phyloP scores from a whole-genome alignment of 768 basidiomycete species.

The Clavulina sp. region DNA sequence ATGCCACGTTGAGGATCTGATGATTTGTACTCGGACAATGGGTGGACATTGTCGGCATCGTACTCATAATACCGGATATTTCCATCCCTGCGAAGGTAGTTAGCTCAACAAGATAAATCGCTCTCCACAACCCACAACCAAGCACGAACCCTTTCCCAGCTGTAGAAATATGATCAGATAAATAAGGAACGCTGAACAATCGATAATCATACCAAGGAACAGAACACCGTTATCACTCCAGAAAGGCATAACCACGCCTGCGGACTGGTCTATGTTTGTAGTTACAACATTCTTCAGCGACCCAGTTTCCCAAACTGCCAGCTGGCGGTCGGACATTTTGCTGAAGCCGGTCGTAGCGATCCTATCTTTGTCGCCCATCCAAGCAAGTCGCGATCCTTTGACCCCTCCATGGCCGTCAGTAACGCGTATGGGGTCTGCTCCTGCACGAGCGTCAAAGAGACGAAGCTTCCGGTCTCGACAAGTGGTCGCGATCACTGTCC shows the following conservation, averaged over 20 bases:
- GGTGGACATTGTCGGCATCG: conserved; percentile 64
- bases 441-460: conserved; percentile 76
- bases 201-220: conserved; percentile 40
- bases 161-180: conserved; percentile 14
- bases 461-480: conserved; percentile 85
- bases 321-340: conserved; percentile 89
- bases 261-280: conserved; percentile 65
- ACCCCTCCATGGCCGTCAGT: conserved; percentile 84
- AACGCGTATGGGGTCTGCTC: conserved; percentile 62
- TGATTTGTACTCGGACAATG: conserved; percentile 71
- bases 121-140: neutral
- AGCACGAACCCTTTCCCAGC: conserved; percentile 70
- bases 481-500: conserved; percentile 72
- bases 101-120: neutral
- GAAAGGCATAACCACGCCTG: conserved; percentile 95
- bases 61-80: conserved; percentile 98
- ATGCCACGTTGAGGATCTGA: conserved; percentile 90
- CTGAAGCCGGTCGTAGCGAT: conserved; percentile 94
- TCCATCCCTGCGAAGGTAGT: conserved; percentile 45
- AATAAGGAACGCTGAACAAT: conserved; percentile 3
- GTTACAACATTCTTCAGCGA: conserved; percentile 61
- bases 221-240: conserved; percentile 88
- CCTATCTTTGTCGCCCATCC: conserved; percentile 79
- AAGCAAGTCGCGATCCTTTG: conserved; percentile 75
- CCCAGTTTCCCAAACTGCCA: conserved; percentile 77